These are phyloP conservation scores for Neopestalotiopsis rosae DNA, from an alignment of 2,329 filamentous ascomycete genomes.

Conservation along the genomic window DNA sequence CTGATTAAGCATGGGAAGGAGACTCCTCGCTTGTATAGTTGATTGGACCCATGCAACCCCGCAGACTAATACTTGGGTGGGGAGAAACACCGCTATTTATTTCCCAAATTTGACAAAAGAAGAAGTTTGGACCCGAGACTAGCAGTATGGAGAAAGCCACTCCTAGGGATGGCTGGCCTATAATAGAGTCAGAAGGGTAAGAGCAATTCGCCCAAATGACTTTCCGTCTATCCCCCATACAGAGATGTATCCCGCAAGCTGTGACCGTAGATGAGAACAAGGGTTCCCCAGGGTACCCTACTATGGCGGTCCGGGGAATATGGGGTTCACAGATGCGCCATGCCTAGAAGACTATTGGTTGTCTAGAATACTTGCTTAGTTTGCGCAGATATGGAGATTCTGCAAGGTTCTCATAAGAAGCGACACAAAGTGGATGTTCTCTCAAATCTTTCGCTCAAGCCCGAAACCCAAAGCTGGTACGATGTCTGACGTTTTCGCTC, in stretches of 20 bases:
- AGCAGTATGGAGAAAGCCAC: neutral
- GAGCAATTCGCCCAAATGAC: neutral
- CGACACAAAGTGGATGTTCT: no score
- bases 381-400: no score
- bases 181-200: neutral
- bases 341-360: no score
- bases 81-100: neutral
- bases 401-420: no score
- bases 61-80: neutral
- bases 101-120: neutral
- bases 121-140: neutral
- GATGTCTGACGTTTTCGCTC: neutral
- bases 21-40: constrained; percentile 1
- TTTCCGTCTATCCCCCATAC: neutral
- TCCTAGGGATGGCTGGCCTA: neutral
- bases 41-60: neutral
- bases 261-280: no score
- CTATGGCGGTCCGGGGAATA: no score
- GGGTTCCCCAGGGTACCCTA: no score
- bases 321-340: no score
- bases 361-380: no score
- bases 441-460: neutral
- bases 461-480: neutral
- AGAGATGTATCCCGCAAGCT: no score
- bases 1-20: neutral